These are phyloP conservation scores for Boletus rubropictus DNA, from an alignment of 768 basidiomycete genomes.

Conservation along the genomic window DNA sequence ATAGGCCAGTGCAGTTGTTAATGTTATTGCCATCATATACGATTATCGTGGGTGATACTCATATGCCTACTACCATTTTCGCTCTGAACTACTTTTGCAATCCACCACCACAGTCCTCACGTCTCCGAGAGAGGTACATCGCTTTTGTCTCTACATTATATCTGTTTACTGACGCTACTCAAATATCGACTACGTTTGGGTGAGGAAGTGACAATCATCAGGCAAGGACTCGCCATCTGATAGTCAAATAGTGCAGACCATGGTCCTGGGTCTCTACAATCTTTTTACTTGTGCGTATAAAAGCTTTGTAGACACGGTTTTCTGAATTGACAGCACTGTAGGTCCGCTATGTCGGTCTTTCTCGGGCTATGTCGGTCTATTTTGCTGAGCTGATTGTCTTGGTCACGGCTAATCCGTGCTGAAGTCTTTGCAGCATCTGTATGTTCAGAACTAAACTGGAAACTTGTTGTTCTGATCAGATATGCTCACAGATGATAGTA, in stretches of 20 bases:
- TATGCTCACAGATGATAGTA: not conserved
- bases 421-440: not conserved
- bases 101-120: not conserved
- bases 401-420: not conserved
- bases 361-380: not conserved
- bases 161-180: not conserved
- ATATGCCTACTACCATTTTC: too few relatives aligned
- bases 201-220: not conserved
- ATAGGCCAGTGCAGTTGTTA: not conserved
- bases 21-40: not conserved
- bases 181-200: not conserved
- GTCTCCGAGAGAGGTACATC: not conserved
- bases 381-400: too few relatives aligned
- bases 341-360: constrained; percentile 1
- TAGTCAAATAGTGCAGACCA: not conserved
- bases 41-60: not conserved
- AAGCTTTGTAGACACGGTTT: too few relatives aligned
- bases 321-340: not conserved
- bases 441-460: not conserved
- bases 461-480: not conserved
- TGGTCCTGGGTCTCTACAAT: not conserved
- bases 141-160: not conserved
- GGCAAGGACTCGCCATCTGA: not conserved
- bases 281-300: not conserved
- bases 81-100: too few relatives aligned